Percentiles rank a stretch among this genome's conserved stretches.
Conservation (phyloP, 768 basidiomycete species). For the Tubosaeta sp. region DNA sequence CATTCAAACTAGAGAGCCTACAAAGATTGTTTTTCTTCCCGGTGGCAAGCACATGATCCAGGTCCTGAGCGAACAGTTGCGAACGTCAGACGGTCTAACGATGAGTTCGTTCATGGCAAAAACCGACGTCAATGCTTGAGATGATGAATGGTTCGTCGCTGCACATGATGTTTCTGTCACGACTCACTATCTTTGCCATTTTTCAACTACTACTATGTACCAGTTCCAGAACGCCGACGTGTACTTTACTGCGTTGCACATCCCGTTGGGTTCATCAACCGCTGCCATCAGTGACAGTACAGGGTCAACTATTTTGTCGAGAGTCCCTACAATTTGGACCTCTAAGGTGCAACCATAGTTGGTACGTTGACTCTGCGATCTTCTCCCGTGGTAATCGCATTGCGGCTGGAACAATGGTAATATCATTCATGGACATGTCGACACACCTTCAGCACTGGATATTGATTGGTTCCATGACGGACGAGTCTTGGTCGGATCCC, state of each 20-base stretch:
- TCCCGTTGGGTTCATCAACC: neutral
- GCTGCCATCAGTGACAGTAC: neutral
- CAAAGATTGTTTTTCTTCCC: neutral
- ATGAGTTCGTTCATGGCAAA: neutral
- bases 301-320: neutral
- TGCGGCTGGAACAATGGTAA: neutral
- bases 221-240: neutral
- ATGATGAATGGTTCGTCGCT: neutral
- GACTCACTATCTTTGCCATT: too few species aligned
- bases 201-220: neutral
- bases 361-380: neutral
- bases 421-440: neutral
- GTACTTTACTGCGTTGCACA: neutral
- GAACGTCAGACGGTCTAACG: conserved; percentile 2
- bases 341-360: neutral
- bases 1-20: neutral
- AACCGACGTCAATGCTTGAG: neutral
- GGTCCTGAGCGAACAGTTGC: neutral
- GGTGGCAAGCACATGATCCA: conserved; percentile 3
- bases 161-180: neutral
- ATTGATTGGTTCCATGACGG: neutral
- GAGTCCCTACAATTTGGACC: neutral
- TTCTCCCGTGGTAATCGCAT: neutral
- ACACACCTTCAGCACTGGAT: neutral
- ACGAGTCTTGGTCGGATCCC: conserved; percentile 3